A percentile compares a stretch with the other conserved stretches of the same genome.
These are phyloP conservation scores for Pisolithus tinctorius DNA, from an alignment of 768 basidiomycete species.

Conservation along the genomic window DNA sequence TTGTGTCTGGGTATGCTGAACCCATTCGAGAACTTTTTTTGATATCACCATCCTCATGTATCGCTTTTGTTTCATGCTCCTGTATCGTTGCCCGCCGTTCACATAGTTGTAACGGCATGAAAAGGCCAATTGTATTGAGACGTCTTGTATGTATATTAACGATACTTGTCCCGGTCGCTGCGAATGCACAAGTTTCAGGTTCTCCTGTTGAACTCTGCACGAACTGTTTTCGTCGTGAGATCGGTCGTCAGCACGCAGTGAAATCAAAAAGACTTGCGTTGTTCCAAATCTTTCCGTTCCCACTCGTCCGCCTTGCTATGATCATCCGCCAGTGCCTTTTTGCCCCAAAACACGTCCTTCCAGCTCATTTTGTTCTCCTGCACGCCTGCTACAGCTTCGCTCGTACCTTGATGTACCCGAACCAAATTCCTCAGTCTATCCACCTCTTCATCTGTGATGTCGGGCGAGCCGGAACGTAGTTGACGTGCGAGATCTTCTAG, in stretches of 20 bases:
- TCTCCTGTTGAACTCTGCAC: slow-evolving; percentile 3
- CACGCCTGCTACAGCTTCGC: slow-evolving; percentile 5
- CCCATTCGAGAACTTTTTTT: neutral
- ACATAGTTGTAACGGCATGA: neutral
- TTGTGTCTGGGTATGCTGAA: neutral
- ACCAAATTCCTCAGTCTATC: slow-evolving; percentile 50
- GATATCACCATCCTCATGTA: neutral
- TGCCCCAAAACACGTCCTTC: slow-evolving; percentile 46
- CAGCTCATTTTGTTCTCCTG: slow-evolving; percentile 31
- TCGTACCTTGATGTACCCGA: slow-evolving; percentile 18
- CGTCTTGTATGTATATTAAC: neutral
- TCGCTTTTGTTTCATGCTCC: neutral
- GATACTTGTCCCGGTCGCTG: neutral
- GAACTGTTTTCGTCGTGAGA: neutral
- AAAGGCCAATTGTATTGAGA: neutral
- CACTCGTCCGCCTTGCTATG: slow-evolving; percentile 25
- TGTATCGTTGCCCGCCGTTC: neutral
- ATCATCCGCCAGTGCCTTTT: slow-evolving; percentile 13
- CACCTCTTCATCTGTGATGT: slow-evolving; percentile 44
- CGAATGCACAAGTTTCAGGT: neutral
- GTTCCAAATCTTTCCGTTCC: slow-evolving; percentile 33
- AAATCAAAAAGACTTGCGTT: slow-evolving; percentile 24
- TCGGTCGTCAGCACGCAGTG: neutral
- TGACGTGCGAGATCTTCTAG: slow-evolving; percentile 52
- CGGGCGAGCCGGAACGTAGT: slow-evolving; percentile 38